Conservation (phyloP, 805 yeast genomes). For the Cyberlindnera xishuangbannaensis region DNA sequence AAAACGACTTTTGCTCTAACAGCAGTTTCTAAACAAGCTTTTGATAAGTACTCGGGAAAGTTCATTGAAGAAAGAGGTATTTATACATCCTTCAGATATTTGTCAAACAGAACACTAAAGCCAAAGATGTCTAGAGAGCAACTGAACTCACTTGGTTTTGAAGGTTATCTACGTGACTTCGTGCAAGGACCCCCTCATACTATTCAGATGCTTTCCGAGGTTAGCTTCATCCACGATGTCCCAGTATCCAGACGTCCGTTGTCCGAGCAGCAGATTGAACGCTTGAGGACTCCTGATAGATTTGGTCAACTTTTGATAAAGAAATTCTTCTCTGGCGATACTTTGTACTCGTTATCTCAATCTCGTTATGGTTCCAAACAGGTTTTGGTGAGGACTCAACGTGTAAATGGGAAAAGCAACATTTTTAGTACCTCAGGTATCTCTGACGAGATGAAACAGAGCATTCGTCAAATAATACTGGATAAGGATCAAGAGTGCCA, state of each 20-base stretch:
- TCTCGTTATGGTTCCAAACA: constrained; percentile 65
- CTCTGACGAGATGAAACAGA: constrained; percentile 15
- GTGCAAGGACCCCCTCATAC: constrained; percentile 70
- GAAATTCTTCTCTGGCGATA: constrained; percentile 56
- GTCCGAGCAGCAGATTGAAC: constrained; percentile 33
- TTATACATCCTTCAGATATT: constrained; percentile 55
- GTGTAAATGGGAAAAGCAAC: constrained; percentile 5
- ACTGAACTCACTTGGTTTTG: constrained; percentile 58
- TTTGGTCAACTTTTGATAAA: constrained; percentile 44
- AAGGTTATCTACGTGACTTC: constrained; percentile 69
- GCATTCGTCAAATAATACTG: constrained; percentile 11
- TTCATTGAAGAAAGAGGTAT: constrained; percentile 32
- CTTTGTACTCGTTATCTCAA: constrained; percentile 41
- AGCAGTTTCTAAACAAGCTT: constrained; percentile 47
- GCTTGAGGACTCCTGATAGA: constrained; percentile 28
- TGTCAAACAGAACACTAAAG: constrained; percentile 17
- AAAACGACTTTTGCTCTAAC: constrained; percentile 59
- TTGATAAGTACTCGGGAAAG: constrained; percentile 35
- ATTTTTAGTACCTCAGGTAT: constrained; percentile 20
- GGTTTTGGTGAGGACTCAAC: constrained; percentile 22
- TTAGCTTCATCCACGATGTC: constrained; percentile 42
- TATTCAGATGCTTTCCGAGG: constrained; percentile 61
- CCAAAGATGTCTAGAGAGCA: constrained; percentile 28
- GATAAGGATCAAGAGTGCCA: constrained; percentile 7
- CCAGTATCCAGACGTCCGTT: constrained; percentile 57